Conservation (phyloP, 2,329 filamentous ascomycete species). For the Fusarium zealandicum region DNA sequence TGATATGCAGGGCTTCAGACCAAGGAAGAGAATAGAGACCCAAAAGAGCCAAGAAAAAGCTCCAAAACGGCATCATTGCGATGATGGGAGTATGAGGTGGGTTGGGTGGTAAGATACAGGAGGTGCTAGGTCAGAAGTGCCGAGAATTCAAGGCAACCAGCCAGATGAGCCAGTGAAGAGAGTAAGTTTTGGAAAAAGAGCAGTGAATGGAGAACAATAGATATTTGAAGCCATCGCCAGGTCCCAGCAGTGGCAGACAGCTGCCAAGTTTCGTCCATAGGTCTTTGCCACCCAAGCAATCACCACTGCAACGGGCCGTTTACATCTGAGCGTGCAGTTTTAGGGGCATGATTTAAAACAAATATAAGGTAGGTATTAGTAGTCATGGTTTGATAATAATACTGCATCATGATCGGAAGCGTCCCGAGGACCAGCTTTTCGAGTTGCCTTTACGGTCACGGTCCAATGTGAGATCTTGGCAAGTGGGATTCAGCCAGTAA, state of each 20-base stretch:
- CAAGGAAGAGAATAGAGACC: not conserved
- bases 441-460: no score
- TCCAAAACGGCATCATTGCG: constrained; percentile 5
- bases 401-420: no score
- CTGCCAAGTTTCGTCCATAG: not conserved
- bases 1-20: constrained; percentile 2
- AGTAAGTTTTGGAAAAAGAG: not conserved
- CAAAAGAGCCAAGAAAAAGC: not conserved
- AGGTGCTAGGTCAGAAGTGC: not conserved
- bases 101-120: not conserved
- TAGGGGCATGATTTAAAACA: no score
- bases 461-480: no score
- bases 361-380: no score
- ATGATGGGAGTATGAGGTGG: not conserved
- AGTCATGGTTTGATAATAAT: no score
- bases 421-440: no score
- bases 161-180: not conserved
- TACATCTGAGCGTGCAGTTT: no score
- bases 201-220: not conserved
- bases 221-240: not conserved
- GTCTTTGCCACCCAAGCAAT: no score
- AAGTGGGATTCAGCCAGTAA: no score
- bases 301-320: no score
- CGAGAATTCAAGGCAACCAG: not conserved
- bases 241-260: constrained; percentile 7